These are phyloP conservation scores for Protomyces pachydermus DNA, from an alignment of 1,139 yeast species.

Conservation along the genomic window DNA sequence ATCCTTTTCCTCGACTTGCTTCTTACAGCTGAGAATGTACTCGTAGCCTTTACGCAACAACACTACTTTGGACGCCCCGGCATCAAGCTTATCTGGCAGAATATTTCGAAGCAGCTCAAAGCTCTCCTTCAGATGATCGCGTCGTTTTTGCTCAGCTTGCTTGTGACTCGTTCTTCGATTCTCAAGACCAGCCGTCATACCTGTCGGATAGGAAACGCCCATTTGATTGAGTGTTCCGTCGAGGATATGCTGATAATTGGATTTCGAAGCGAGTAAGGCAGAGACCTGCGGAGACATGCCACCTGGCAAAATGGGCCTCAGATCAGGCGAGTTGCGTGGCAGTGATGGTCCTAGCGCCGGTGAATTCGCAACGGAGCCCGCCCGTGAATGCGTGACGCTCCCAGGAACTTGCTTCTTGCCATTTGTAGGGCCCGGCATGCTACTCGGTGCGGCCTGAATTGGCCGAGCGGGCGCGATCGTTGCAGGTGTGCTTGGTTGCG, in stretches of 20 bases:
- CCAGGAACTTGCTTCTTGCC: not conserved
- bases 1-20: not conserved
- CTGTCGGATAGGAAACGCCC: slow-evolving; percentile 44
- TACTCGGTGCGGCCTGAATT: not conserved
- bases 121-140: slow-evolving; percentile 70
- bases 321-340: slow-evolving; percentile 33
- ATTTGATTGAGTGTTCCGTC: slow-evolving; percentile 45
- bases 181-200: slow-evolving; percentile 42
- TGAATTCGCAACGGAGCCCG: slow-evolving; percentile 8
- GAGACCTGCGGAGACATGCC: slow-evolving; percentile 36
- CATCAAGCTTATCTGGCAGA: slow-evolving; percentile 18
- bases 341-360: slow-evolving; percentile 24
- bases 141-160: slow-evolving; percentile 90
- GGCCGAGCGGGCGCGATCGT: not conserved
- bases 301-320: slow-evolving; percentile 33
- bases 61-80: slow-evolving; percentile 16
- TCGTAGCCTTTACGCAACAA: slow-evolving; percentile 21
- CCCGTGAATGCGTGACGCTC: slow-evolving; percentile 1
- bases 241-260: slow-evolving; percentile 45
- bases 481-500: not conserved
- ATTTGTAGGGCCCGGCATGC: not conserved
- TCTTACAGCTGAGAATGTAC: slow-evolving; percentile 3
- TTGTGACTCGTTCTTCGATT: slow-evolving; percentile 67
- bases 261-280: slow-evolving; percentile 41
- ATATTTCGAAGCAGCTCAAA: slow-evolving; percentile 16